Percentiles rank a stretch among this genome's conserved stretches.
Conservation (phyloP, 2,329 filamentous ascomycete genomes). For the Alternaria angustiovoidea region DNA sequence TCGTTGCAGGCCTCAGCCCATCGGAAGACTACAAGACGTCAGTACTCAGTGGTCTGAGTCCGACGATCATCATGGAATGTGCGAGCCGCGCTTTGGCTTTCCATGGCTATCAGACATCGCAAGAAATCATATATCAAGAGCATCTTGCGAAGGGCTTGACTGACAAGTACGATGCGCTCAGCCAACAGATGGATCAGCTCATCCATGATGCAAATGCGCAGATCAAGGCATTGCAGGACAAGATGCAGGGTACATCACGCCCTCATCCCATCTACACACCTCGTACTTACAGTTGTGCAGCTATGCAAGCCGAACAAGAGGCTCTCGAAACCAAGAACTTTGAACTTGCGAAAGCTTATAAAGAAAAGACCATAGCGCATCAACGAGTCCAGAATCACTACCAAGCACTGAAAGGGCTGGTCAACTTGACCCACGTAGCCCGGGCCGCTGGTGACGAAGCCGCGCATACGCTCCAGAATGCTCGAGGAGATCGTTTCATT, state of each 20-base stretch:
- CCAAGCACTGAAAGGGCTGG: conserved; percentile 63
- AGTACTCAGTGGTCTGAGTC: conserved; percentile 81
- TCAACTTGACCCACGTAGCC: conserved; percentile 63
- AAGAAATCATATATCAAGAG: conserved; percentile 85
- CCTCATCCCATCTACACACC: not conserved
- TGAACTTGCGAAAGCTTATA: conserved; percentile 71
- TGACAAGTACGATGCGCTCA: conserved; percentile 74
- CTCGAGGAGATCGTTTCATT: conserved; percentile 40
- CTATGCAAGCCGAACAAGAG: conserved; percentile 68
- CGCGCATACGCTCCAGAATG: conserved; percentile 39
- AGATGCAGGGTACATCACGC: conserved; percentile 63
- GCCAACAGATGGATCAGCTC: conserved; percentile 73
- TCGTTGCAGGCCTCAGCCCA: conserved; percentile 75
- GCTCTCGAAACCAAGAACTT: conserved; percentile 74
- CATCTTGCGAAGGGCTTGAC: conserved; percentile 74
- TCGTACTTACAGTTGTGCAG: conserved; percentile 42
- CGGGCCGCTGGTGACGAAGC: conserved; percentile 62
- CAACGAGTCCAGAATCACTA: conserved; percentile 72
- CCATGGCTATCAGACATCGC: conserved; percentile 85
- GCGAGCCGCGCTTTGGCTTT: conserved; percentile 80
- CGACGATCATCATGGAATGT: conserved; percentile 85
- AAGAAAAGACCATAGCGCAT: conserved; percentile 75
- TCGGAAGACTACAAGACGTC: conserved; percentile 91
- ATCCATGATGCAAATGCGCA: conserved; percentile 78
- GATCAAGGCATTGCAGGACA: conserved; percentile 71